Evolutionary conservation across 1,284 basidiomycete species (phyloP).

Genomic region (Trametes versicolor): DNA sequence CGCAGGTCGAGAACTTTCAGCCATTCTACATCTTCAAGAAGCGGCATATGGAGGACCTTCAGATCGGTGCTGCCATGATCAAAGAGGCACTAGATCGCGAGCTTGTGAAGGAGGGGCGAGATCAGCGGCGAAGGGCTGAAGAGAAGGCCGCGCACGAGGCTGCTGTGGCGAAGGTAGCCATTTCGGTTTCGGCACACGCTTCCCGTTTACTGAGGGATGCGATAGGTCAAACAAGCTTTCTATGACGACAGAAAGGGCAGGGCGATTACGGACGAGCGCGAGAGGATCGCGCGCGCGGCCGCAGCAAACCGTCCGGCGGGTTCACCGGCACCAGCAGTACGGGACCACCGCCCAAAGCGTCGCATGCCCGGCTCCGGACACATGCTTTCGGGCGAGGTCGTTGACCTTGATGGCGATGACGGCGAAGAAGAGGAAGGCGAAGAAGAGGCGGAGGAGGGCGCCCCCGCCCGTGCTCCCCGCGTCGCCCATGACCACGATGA

Average conservation of each 20-base stretch:
- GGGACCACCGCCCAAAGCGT: constrained; percentile 22
- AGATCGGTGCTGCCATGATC: constrained; percentile 69
- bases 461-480: neutral
- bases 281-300: constrained; percentile 58
- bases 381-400: constrained; percentile 30
- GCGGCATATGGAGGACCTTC: constrained; percentile 61
- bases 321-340: constrained; percentile 24
- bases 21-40: constrained; percentile 73
- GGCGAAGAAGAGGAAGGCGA: constrained; percentile 15
- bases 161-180: constrained; percentile 61
- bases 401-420: constrained; percentile 24
- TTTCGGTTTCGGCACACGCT: neutral
- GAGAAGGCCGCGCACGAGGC: constrained; percentile 66
- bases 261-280: constrained; percentile 61
- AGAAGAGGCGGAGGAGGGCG: neutral
- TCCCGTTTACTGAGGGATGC: neutral
- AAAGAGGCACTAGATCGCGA: constrained; percentile 67
- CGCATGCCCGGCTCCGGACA: constrained; percentile 40
- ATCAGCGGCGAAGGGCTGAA: constrained; percentile 54
- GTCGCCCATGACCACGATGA: constrained; percentile 31
- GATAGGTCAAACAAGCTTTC: constrained; percentile 75
- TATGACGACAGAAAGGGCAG: constrained; percentile 77
- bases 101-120: constrained; percentile 61
- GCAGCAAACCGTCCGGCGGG: constrained; percentile 29
- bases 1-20: constrained; percentile 52